Evolutionary conservation across 2,329 filamentous ascomycete genomes (phyloP), one percentile per base, ranked within the genome.

Genomic region (Ascochyta koolunga): DNA sequence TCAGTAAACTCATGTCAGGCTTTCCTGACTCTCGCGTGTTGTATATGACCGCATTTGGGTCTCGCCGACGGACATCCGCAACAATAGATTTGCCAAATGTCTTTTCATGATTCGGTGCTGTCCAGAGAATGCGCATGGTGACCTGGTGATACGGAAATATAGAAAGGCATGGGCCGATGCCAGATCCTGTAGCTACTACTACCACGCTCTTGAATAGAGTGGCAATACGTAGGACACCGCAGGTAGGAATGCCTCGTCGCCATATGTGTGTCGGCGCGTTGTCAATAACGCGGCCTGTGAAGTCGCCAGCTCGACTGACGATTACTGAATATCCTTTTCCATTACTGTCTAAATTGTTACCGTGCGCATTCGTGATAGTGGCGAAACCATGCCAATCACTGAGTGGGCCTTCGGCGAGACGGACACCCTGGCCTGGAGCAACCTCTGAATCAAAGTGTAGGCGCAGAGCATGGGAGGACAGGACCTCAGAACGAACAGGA

Each of bases 401-500:
- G 18, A 77, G 61, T 21, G 74, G 65, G 13, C 65, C 57, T 56
- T 69, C 58, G 32, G 72, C 61, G 45, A 73, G 63, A n/a, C 68
- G 61, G 16, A 73, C 61, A 36, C 65, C 56, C 19, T 72, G 69
- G 5, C 71, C 72, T 13, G 69, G 66, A 27, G 69, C 61, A 3
- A 70, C 68, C 1, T 60, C 68, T 1, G 68, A 63, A 22, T 72
- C 62, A 56, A 74, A 75, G 70, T 89, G 85, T 13, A 95, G 81
- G 40, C 89, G 84, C 25, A 90, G 78, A 41, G 90, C 90, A 73
- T 93, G 90, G 33, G 81, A 73, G 0, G 90, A 95, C 11, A 95
- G 84, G 4, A 83, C 79, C 70, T 93, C 88, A 10, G 88, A 80
- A 19, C 82, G 77, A 47, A 93, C 87, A 9, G 79, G 74, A 24